Percentiles rank a stretch among this genome's conserved stretches.
These are phyloP conservation scores for Cadophora sp. DNA, from an alignment of 2,329 filamentous ascomycete genomes.

Conservation along the genomic window DNA sequence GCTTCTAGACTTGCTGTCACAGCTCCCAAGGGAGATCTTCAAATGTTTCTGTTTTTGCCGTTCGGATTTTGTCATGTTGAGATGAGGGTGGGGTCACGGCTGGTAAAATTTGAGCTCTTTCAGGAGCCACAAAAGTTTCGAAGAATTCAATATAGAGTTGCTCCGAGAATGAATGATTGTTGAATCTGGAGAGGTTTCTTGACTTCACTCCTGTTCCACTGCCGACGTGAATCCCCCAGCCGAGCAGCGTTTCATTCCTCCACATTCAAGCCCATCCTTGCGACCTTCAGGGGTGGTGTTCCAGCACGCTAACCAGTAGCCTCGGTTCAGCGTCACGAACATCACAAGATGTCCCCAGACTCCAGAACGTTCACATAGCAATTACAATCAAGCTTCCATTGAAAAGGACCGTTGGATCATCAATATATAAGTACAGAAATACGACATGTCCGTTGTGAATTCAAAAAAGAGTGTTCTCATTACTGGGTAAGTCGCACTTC, in stretches of 20 bases:
- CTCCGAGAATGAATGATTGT: constrained; percentile 8
- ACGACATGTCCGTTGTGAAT: constrained; percentile 11
- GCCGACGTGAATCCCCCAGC: neutral
- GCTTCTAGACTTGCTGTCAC: constrained; percentile 35
- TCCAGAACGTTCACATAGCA: too few relatives aligned
- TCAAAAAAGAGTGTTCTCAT: constrained; percentile 32
- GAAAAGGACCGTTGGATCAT: too few relatives aligned
- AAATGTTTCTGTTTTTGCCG: constrained; percentile 15
- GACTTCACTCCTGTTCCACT: neutral
- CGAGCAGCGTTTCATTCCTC: neutral
- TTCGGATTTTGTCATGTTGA: constrained; percentile 26
- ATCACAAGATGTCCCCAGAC: neutral
- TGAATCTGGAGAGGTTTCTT: neutral
- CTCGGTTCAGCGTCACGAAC: neutral
- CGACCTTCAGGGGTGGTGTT: constrained; percentile 3
- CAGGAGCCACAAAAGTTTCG: constrained; percentile 9
- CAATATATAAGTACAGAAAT: too few relatives aligned
- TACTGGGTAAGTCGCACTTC: constrained; percentile 28
- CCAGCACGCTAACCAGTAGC: neutral
- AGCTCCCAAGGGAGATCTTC: constrained; percentile 11
- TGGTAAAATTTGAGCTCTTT: neutral
- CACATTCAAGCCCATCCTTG: neutral
- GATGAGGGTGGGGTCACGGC: constrained; percentile 18
- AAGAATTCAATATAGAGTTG: constrained; percentile 10
- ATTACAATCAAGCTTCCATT: neutral